Conservation (phyloP, 2,329 filamentous ascomycete species). For the Scedosporium apiospermum region DNA sequence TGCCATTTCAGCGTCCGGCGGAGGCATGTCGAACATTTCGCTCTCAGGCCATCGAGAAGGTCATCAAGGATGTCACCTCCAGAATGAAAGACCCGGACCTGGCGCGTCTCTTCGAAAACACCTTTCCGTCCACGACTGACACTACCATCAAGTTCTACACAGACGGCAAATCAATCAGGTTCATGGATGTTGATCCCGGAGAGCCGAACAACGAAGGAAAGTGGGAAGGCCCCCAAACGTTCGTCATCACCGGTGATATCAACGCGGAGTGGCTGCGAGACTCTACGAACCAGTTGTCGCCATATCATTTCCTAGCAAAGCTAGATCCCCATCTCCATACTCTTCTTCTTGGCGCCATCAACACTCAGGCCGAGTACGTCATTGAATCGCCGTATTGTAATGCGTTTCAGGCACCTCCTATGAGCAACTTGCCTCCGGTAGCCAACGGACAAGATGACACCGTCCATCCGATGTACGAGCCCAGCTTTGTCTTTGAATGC, state of each 20-base stretch:
- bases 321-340: slow-evolving; percentile 70
- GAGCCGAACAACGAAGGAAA: slow-evolving; percentile 41
- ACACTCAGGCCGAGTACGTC: slow-evolving; percentile 91
- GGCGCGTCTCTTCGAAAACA: slow-evolving; percentile 87
- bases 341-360: slow-evolving; percentile 85
- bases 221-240: slow-evolving; percentile 82
- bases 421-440: slow-evolving; percentile 61
- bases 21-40: slow-evolving; percentile 79
- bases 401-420: slow-evolving; percentile 89
- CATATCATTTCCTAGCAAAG: slow-evolving; percentile 78
- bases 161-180: slow-evolving; percentile 36
- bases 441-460: slow-evolving; percentile 73
- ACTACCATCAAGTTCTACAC: slow-evolving; percentile 86
- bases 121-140: slow-evolving; percentile 85
- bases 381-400: slow-evolving; percentile 96
- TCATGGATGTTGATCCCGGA: slow-evolving; percentile 26
- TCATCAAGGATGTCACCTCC: slow-evolving; percentile 73
- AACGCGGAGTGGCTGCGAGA: slow-evolving; percentile 89
- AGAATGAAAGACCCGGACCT: slow-evolving; percentile 79
- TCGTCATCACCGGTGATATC: slow-evolving; percentile 89
- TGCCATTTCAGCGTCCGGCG: slow-evolving; percentile 82
- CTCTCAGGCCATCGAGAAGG: slow-evolving; percentile 76
- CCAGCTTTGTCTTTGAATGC: slow-evolving; percentile 84
- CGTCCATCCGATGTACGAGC: slow-evolving; percentile 83
- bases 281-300: slow-evolving; percentile 85